These are phyloP conservation scores for Musa schizocarpa DNA, from an alignment of 176 grass and related monocot genomes.

Conservation along the genomic window DNA sequence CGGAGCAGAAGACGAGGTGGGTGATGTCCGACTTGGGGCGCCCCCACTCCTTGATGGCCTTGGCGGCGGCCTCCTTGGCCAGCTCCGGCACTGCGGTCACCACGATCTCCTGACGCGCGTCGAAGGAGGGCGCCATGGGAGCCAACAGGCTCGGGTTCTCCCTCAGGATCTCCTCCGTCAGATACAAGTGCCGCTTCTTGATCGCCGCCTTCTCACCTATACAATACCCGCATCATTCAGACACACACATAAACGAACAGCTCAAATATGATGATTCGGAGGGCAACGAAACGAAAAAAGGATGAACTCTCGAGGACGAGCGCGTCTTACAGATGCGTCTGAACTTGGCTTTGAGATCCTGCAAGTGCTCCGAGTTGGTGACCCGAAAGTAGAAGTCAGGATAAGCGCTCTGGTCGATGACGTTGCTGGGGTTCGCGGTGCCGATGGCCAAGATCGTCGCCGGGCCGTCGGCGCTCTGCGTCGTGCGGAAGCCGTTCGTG, in stretches of 20 bases:
- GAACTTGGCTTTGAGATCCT: not conserved
- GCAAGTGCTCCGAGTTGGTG: slow-evolving; percentile 4
- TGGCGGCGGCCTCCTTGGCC: not conserved
- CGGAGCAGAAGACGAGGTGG: slow-evolving; percentile 14
- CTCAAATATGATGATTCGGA: not conserved
- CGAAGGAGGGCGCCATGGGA: not conserved
- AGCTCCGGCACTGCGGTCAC: slow-evolving; percentile 1
- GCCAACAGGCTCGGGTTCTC: not conserved
- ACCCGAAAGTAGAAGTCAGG: slow-evolving; percentile 4
- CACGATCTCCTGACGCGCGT: slow-evolving; percentile 2
- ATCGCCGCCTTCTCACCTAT: not conserved
- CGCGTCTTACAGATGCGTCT: slow-evolving; percentile 3
- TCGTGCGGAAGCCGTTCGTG: not conserved
- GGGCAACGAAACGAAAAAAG: not conserved
- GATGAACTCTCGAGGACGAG: not conserved
- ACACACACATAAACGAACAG: not conserved
- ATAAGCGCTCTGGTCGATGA: slow-evolving; percentile 4
- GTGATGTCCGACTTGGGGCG: slow-evolving; percentile 11
- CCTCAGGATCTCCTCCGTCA: slow-evolving; percentile 2
- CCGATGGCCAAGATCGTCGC: not conserved
- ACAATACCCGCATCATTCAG: not conserved
- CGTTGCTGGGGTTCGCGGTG: not conserved
- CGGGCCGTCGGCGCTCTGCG: not conserved
- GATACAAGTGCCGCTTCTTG: not conserved
- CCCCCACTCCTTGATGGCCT: slow-evolving; percentile 11